Conservation (phyloP, 768 basidiomycete genomes). For the Termitomyces bulborhizus region DNA sequence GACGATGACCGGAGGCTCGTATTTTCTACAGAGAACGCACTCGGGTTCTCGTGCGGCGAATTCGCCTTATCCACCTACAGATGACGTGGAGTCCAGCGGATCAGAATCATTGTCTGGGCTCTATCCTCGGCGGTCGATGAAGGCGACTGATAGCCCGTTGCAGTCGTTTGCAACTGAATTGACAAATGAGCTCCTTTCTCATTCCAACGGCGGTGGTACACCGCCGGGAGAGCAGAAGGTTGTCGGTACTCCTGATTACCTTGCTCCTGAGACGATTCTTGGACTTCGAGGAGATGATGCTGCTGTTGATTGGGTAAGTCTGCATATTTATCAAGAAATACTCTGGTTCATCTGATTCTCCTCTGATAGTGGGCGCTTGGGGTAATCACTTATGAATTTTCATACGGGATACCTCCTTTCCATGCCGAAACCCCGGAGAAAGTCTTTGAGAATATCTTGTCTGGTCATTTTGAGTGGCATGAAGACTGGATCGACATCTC, state of each 20-base stretch:
- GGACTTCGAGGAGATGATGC: conserved; percentile 94
- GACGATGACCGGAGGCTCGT: conserved; percentile 59
- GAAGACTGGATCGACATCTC: conserved; percentile 89
- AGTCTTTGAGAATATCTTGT: conserved; percentile 97
- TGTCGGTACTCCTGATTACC: conserved; percentile 96
- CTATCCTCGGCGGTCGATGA: conserved; percentile 38
- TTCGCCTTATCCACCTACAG: conserved; percentile 63
- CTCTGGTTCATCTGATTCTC: conserved; percentile 4
- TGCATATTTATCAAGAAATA: not conserved
- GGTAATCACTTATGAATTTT: conserved; percentile 96
- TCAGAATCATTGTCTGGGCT: conserved; percentile 69
- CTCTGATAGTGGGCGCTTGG: conserved; percentile 88
- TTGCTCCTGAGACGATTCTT: conserved; percentile 93
- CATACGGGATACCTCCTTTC: conserved; percentile 96
- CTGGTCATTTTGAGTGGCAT: conserved; percentile 92
- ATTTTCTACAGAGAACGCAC: conserved; percentile 67
- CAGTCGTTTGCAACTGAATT: conserved; percentile 86
- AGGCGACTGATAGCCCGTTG: conserved; percentile 66
- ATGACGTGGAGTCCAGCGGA: conserved; percentile 83
- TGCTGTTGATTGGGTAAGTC: conserved; percentile 91
- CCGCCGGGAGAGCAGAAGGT: conserved; percentile 88
- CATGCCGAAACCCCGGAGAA: conserved; percentile 96
- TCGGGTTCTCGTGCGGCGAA: conserved; percentile 53
- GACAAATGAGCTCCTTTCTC: conserved; percentile 76
- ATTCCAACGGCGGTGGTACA: conserved; percentile 58